Evolutionary conservation across 1,284 basidiomycete species (phyloP).

Genomic region (Gymnopus androsaceus): DNA sequence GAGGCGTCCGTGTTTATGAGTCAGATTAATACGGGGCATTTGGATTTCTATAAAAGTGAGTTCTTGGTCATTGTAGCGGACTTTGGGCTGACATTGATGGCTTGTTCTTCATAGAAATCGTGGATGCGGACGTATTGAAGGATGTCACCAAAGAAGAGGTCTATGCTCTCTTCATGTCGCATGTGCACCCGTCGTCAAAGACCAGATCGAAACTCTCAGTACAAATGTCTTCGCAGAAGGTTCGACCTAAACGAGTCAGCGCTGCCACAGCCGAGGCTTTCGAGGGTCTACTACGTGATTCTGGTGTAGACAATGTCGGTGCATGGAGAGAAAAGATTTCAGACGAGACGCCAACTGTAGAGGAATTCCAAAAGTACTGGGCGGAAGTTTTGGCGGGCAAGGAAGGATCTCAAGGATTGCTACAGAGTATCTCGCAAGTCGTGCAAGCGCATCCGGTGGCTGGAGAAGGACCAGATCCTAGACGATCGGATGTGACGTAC

Average conservation of each 20-base stretch:
- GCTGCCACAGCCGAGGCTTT: slow-evolving; percentile 67
- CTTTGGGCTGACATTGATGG: slow-evolving; percentile 11
- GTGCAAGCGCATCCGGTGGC: too few species aligned
- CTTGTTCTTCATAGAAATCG: slow-evolving; percentile 42
- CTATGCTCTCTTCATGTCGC: too few species aligned
- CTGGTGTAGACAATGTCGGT: slow-evolving; percentile 53
- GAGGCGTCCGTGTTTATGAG: slow-evolving; percentile 75
- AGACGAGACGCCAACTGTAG: slow-evolving; percentile 38
- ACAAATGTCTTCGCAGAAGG: slow-evolving; percentile 77
- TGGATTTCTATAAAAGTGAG: slow-evolving; percentile 67
- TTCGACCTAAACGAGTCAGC: slow-evolving; percentile 63
- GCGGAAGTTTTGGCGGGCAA: slow-evolving; percentile 32
- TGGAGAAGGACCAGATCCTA: too few species aligned
- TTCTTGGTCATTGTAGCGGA: slow-evolving; percentile 6
- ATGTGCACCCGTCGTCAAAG: slow-evolving; percentile 71
- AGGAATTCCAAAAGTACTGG: slow-evolving; percentile 50
- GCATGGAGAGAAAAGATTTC: slow-evolving; percentile 60
- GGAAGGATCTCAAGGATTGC: too few species aligned
- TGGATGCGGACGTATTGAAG: too few species aligned
- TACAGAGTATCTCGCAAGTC: too few species aligned
- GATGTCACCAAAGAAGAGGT: too few species aligned
- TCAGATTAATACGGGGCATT: slow-evolving; percentile 75
- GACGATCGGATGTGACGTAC: slow-evolving; percentile 55
- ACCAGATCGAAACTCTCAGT: slow-evolving; percentile 79
- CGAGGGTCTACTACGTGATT: slow-evolving; percentile 51